These are phyloP conservation scores for Penicillium corylophilum DNA, from an alignment of 2,329 filamentous ascomycete genomes.

Conservation along the genomic window DNA sequence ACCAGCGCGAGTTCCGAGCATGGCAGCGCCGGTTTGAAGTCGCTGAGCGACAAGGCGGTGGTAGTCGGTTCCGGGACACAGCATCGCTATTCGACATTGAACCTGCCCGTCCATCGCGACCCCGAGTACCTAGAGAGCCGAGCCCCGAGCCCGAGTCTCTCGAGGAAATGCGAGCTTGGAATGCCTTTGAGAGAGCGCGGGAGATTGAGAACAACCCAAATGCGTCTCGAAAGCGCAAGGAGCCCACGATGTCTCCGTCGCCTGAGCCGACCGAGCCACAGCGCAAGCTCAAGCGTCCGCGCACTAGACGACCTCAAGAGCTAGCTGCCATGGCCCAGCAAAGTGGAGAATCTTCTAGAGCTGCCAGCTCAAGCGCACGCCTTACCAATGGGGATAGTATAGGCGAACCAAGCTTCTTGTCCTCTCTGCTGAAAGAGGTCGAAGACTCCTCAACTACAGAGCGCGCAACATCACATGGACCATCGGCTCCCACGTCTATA, in stretches of 20 bases:
- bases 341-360: constrained; percentile 41
- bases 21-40: constrained; percentile 85
- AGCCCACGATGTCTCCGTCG: constrained; percentile 74
- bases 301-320: constrained; percentile 67
- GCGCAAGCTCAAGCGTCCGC: constrained; percentile 81
- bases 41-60: constrained; percentile 74
- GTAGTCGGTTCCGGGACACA: constrained; percentile 68
- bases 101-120: constrained; percentile 41
- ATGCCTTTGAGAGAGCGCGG: constrained; percentile 80
- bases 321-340: constrained; percentile 47
- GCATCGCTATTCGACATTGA: constrained; percentile 60
- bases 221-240: constrained; percentile 51
- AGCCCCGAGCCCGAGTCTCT: constrained; percentile 66
- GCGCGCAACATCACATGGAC: constrained; percentile 30
- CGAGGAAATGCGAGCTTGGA: constrained; percentile 84
- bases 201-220: constrained; percentile 59
- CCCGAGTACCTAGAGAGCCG: constrained; percentile 38
- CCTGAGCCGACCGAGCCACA: constrained; percentile 66
- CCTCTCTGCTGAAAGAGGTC: constrained; percentile 83
- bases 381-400: constrained; percentile 35
- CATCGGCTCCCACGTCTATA: constrained; percentile 37
- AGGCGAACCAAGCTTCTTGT: constrained; percentile 74
- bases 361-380: constrained; percentile 33
- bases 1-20: constrained; percentile 61
- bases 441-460: constrained; percentile 54